Conservation (phyloP, 2,329 filamentous ascomycete species). For the Diaporthe longicolla region DNA sequence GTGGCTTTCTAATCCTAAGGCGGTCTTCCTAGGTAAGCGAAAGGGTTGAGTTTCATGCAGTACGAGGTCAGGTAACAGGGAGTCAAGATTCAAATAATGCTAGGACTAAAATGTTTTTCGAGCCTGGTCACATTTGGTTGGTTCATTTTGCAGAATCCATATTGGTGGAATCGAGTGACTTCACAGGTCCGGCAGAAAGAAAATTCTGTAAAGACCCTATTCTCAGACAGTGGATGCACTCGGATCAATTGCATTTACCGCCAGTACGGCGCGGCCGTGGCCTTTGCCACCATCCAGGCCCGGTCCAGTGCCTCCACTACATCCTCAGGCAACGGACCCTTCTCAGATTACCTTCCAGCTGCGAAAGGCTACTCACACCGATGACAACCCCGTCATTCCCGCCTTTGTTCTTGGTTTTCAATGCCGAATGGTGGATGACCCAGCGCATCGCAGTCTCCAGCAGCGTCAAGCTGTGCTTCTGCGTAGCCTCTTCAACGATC, state of each 20-base stretch:
- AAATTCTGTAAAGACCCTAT: no score
- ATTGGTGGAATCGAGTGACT: no score
- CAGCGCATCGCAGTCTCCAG: constrained; percentile 79
- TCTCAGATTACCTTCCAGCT: constrained; percentile 67
- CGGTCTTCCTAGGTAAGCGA: constrained; percentile 6
- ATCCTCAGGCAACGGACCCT: constrained; percentile 78
- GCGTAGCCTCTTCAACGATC: constrained; percentile 72
- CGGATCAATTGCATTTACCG: constrained; percentile 64
- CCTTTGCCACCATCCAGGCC: constrained; percentile 80
- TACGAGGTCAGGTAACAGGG: no score
- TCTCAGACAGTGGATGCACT: constrained; percentile 42
- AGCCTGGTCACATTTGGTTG: no score
- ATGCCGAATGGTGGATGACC: constrained; percentile 74
- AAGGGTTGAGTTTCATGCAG: not conserved
- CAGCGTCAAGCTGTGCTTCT: constrained; percentile 74
- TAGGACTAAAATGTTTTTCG: no score
- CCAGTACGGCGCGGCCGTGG: constrained; percentile 66
- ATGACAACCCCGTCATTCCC: constrained; percentile 65
- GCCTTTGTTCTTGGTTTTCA: constrained; percentile 54
- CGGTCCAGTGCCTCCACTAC: constrained; percentile 81
- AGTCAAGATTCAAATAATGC: no score
- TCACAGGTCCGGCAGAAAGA: no score
- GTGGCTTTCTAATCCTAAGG: constrained; percentile 15
- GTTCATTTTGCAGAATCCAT: no score
- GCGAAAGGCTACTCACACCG: constrained; percentile 63